Evolutionary conservation across 371 early-diverging fungal genomes (phyloP).

Genomic region (Lichtheimia corymbifera): DNA sequence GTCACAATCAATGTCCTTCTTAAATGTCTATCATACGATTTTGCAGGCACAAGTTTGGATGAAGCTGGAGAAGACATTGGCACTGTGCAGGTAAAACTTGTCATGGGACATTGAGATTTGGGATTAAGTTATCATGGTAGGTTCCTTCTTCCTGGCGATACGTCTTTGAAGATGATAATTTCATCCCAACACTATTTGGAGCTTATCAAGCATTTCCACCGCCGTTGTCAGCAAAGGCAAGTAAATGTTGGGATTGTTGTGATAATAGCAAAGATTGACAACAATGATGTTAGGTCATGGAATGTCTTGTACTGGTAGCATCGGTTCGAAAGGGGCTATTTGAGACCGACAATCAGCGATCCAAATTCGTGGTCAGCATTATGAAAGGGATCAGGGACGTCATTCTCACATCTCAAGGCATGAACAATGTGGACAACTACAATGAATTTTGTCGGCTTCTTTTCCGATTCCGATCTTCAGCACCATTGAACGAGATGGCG

Average conservation of each 20-base stretch:
- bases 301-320: conserved; percentile 77
- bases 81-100: conserved; percentile 66
- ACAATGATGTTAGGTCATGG: conserved; percentile 62
- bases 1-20: conserved; percentile 64
- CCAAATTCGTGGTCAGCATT: conserved; percentile 66
- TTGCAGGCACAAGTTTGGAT: conserved; percentile 83
- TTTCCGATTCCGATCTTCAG: conserved; percentile 80
- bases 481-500: conserved; percentile 75
- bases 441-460: conserved; percentile 86
- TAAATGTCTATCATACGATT: conserved; percentile 81
- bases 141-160: conserved; percentile 78
- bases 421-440: conserved; percentile 76
- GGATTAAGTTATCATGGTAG: conserved; percentile 11
- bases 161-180: conserved; percentile 65
- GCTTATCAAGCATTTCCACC: conserved; percentile 64
- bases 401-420: conserved; percentile 58
- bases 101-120: background rate
- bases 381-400: conserved; percentile 72
- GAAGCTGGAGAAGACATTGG: conserved; percentile 85
- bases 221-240: conserved; percentile 44
- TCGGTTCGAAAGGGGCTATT: conserved; percentile 85
- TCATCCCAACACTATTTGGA: conserved; percentile 68
- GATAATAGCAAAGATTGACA: background rate
- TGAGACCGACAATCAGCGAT: conserved; percentile 65
- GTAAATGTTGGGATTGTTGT: background rate